Conservation (phyloP, 2,329 filamentous ascomycete species). For the Cercospora janseana region DNA sequence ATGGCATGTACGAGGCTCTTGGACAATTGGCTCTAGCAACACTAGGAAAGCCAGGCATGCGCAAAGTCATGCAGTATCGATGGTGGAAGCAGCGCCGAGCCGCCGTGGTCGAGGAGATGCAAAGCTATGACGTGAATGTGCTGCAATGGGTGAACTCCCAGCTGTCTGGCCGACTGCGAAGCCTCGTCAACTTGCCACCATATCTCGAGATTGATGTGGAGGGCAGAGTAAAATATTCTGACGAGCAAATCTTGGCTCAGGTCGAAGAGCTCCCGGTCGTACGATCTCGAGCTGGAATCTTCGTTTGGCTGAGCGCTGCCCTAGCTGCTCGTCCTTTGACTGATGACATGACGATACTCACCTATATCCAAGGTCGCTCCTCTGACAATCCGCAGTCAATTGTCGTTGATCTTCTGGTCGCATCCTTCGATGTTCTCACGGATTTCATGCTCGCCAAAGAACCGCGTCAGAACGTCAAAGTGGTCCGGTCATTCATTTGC, state of each 20-base stretch:
- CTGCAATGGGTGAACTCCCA: slow-evolving; percentile 37
- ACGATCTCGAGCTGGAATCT: slow-evolving; percentile 78
- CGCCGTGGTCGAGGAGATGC: slow-evolving; percentile 32
- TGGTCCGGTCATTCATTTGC: slow-evolving; percentile 83
- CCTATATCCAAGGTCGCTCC: slow-evolving; percentile 80
- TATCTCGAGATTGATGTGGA: slow-evolving; percentile 69
- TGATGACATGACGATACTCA: slow-evolving; percentile 75
- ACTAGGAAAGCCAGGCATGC: slow-evolving; percentile 31
- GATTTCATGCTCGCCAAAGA: slow-evolving; percentile 77
- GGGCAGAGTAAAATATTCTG: slow-evolving; percentile 60
- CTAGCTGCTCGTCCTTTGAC: slow-evolving; percentile 79
- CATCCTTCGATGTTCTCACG: slow-evolving; percentile 84
- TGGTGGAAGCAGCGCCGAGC: slow-evolving; percentile 34
- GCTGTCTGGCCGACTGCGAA: slow-evolving; percentile 32
- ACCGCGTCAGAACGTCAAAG: slow-evolving; percentile 59
- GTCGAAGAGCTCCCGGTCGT: slow-evolving; percentile 63
- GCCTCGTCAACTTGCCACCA: slow-evolving; percentile 32
- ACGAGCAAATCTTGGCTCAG: slow-evolving; percentile 52
- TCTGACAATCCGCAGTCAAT: slow-evolving; percentile 76
- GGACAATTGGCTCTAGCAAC: slow-evolving; percentile 33
- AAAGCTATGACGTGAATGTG: slow-evolving; percentile 37
- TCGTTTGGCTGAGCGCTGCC: slow-evolving; percentile 78
- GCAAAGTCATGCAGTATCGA: slow-evolving; percentile 27
- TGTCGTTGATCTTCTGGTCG: slow-evolving; percentile 78
- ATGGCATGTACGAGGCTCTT: slow-evolving; percentile 36